These are phyloP conservation scores for Talaromyces sp. DNA, from an alignment of 2,329 filamentous ascomycete species.

Conservation along the genomic window DNA sequence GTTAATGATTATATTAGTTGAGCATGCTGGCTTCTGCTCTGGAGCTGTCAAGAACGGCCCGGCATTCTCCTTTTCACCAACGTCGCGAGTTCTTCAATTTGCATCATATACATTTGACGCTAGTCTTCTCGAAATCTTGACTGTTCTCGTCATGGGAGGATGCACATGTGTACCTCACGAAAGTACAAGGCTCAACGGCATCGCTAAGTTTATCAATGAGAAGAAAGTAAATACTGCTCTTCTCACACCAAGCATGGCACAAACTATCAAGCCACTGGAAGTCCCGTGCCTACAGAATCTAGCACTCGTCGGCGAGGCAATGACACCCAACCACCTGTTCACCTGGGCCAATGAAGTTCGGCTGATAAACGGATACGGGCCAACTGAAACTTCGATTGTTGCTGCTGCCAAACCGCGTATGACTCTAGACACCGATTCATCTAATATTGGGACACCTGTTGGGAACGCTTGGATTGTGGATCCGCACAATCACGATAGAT, in stretches of 20 bases:
- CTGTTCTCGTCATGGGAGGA: slow-evolving; percentile 55
- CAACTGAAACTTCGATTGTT: slow-evolving; percentile 17
- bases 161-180: slow-evolving; percentile 59
- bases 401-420: slow-evolving; percentile 15
- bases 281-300: slow-evolving; percentile 37
- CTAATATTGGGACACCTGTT: slow-evolving; percentile 38
- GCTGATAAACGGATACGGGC: slow-evolving; percentile 18
- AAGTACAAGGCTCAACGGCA: slow-evolving; percentile 36
- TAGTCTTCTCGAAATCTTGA: slow-evolving; percentile 54
- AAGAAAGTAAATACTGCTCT: slow-evolving; percentile 56
- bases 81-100: slow-evolving; percentile 59
- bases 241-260: slow-evolving; percentile 59
- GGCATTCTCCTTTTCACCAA: slow-evolving; percentile 35
- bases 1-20: slow-evolving; percentile 36
- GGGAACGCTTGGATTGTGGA: slow-evolving; percentile 44
- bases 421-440: slow-evolving; percentile 21
- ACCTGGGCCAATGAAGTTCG: slow-evolving; percentile 10
- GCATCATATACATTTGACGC: slow-evolving; percentile 56
- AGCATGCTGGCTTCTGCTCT: slow-evolving; percentile 54
- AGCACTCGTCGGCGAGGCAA: slow-evolving; percentile 43
- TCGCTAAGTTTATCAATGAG: slow-evolving; percentile 43
- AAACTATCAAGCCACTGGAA: slow-evolving; percentile 34
- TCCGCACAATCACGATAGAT: slow-evolving; percentile 44
- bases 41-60: slow-evolving; percentile 47
- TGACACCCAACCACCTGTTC: slow-evolving; percentile 34